These are phyloP conservation scores for Clonostachys rosea DNA, from an alignment of 2,329 filamentous ascomycete genomes.

Conservation along the genomic window DNA sequence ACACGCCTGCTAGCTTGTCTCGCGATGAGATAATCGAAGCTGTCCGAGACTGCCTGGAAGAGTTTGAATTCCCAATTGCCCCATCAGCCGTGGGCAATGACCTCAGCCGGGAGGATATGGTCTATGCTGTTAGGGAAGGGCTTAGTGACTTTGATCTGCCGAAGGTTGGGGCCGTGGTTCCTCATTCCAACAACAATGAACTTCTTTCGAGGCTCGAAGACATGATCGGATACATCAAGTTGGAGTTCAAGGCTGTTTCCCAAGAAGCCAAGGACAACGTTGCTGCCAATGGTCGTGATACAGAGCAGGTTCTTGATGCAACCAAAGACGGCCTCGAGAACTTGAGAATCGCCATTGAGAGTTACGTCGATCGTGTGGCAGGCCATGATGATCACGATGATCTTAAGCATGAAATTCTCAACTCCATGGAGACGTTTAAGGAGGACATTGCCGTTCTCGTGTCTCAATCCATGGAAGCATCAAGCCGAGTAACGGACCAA, in stretches of 20 bases:
- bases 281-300: conserved; percentile 72
- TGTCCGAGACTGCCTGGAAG: conserved; percentile 81
- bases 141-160: conserved; percentile 45
- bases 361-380: conserved; percentile 69
- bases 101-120: conserved; percentile 57
- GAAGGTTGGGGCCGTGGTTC: conserved; percentile 30
- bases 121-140: conserved; percentile 59
- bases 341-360: conserved; percentile 74
- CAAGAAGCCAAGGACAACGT: conserved; percentile 73
- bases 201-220: conserved; percentile 56
- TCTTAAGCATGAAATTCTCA: conserved; percentile 64
- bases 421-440: conserved; percentile 61
- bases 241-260: conserved; percentile 55
- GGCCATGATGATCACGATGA: conserved; percentile 72
- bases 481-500: conserved; percentile 8
- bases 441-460: conserved; percentile 64
- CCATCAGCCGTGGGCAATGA: conserved; percentile 47
- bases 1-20: conserved; percentile 65
- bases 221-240: conserved; percentile 55
- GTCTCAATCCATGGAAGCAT: conserved; percentile 24
- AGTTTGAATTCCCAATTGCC: conserved; percentile 70
- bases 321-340: conserved; percentile 84
- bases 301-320: conserved; percentile 83
- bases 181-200: conserved; percentile 39
- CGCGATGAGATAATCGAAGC: conserved; percentile 80